Evolutionary conservation across 768 basidiomycete species (phyloP).

Genomic region (Xerocomellus dryophilus): DNA sequence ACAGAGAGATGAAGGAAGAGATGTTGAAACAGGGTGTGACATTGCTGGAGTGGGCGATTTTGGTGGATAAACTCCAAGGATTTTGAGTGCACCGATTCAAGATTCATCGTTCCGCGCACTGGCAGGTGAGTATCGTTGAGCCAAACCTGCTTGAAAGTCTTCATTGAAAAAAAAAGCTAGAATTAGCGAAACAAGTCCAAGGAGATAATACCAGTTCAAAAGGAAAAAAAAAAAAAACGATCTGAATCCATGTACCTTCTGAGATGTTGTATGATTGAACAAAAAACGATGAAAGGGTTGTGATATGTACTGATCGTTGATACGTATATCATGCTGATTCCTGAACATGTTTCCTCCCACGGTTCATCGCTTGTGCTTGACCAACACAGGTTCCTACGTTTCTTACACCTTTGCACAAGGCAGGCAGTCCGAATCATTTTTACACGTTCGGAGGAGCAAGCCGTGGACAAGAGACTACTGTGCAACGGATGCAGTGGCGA

Average conservation of each 20-base stretch:
- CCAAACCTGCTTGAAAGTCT: not conserved
- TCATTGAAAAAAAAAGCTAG: not conserved
- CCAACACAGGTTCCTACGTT: not conserved
- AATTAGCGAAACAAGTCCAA: not conserved
- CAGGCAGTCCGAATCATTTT: too few species aligned
- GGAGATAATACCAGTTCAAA: not conserved
- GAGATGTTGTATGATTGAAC: not conserved
- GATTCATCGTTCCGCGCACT: not conserved
- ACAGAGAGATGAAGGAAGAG: slow-evolving; percentile 67
- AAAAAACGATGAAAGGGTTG: not conserved
- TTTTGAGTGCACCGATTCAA: slow-evolving; percentile 17
- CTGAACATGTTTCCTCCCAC: not conserved
- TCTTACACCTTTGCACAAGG: not conserved
- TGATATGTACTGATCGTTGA: not conserved
- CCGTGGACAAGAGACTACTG: not conserved
- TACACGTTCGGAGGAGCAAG: too few species aligned
- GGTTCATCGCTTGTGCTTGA: not conserved
- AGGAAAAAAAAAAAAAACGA: not conserved
- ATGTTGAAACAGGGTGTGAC: slow-evolving; percentile 67
- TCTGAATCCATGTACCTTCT: not conserved
- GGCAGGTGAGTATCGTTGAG: slow-evolving; percentile 1
- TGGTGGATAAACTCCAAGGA: slow-evolving; percentile 59
- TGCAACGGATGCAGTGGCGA: too few species aligned
- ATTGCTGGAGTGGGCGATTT: slow-evolving; percentile 75
- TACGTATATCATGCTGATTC: not conserved